These are phyloP conservation scores for Trypanosoma lewisi DNA, from an alignment of 208 protist genomes.

Conservation along the genomic window DNA sequence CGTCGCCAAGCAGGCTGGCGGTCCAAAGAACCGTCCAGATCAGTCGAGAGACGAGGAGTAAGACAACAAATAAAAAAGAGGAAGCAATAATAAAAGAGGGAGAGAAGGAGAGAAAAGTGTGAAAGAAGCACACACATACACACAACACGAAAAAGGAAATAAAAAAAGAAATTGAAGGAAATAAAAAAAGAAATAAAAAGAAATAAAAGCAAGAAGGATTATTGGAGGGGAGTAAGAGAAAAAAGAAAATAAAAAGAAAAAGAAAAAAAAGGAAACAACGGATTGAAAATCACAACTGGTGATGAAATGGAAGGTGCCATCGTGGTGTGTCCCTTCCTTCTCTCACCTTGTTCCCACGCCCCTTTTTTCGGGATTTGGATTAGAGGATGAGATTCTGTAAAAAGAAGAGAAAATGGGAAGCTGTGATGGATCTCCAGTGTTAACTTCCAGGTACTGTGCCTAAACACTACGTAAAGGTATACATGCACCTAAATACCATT, in stretches of 20 bases:
- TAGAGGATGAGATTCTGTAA: not conserved
- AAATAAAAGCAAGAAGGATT: not conserved
- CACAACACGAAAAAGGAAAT: too few species aligned
- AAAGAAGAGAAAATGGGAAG: not conserved
- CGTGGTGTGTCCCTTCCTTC: not conserved
- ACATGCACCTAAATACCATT: not conserved
- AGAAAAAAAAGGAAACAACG: not conserved
- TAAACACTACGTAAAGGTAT: slow-evolving; percentile 9
- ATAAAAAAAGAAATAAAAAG: not conserved
- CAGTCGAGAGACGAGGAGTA: slow-evolving; percentile 82
- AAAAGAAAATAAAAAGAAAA: not conserved
- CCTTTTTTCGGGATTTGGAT: not conserved
- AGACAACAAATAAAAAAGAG: slow-evolving; percentile 2
- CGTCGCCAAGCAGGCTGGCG: slow-evolving; percentile 97
- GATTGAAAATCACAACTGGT: not conserved
- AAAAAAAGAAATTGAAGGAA: not conserved
- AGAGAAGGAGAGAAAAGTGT: too few species aligned
- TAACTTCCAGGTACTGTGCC: not conserved
- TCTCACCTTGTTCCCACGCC: not conserved
- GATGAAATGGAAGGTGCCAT: not conserved
- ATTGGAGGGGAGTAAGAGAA: too few species aligned
- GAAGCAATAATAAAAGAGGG: slow-evolving; percentile 1
- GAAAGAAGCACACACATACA: too few species aligned
- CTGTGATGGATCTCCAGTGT: not conserved
- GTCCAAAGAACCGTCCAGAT: slow-evolving; percentile 91